Conservation (phyloP, 768 basidiomycete species). For the Mycena olivaceomarginata region DNA sequence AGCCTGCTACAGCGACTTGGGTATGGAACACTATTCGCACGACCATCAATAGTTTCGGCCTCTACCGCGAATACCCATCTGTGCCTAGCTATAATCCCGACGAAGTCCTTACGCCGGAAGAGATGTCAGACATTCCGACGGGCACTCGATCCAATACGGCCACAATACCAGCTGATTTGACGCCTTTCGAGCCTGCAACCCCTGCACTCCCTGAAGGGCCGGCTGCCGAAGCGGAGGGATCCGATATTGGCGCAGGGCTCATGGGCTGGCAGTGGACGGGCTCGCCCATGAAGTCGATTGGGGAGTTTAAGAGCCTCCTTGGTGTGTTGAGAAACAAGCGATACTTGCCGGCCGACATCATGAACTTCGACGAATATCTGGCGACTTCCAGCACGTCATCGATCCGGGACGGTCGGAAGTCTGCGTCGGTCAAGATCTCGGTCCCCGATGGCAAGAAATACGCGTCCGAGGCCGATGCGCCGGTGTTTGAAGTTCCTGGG, state of each 20-base stretch:
- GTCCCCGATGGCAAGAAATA: conserved; percentile 22
- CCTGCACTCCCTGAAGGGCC: neutral
- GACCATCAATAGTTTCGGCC: conserved; percentile 33
- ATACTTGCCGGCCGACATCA: neutral
- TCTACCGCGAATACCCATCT: conserved; percentile 38
- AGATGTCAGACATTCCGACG: neutral
- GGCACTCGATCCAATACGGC: conserved; percentile 6
- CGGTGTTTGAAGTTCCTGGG: conserved; percentile 30
- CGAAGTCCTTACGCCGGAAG: conserved; percentile 5
- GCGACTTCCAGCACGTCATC: neutral
- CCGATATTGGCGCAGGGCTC: neutral
- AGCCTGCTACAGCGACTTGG: neutral
- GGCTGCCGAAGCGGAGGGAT: too few species aligned
- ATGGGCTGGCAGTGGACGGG: neutral
- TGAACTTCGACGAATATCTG: neutral
- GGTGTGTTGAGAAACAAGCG: neutral
- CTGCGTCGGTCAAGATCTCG: conserved; percentile 6
- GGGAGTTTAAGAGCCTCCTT: neutral
- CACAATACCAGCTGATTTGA: neutral
- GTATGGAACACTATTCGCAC: conserved; percentile 33
- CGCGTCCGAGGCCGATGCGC: neutral
- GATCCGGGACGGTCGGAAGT: conserved; percentile 12
- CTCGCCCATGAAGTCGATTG: neutral
- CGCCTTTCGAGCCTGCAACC: neutral
- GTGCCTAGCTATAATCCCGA: conserved; percentile 45